Conservation (phyloP, 495 filamentous ascomycete genomes). For the Tuber melanosporum region DNA sequence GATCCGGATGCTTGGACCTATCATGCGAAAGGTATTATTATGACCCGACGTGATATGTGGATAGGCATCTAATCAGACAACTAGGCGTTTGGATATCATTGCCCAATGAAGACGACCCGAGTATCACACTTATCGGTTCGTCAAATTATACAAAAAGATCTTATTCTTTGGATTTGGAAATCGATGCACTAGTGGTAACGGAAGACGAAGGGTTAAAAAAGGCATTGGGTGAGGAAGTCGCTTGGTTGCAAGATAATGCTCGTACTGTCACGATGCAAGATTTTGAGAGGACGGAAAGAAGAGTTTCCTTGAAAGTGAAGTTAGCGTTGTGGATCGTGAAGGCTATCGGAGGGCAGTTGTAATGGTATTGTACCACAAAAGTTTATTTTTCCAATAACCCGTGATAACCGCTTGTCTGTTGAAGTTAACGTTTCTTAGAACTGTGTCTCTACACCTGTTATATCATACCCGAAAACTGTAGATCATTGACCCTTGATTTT, state of each 20-base stretch:
- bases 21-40: conserved; percentile 68
- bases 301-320: conserved; percentile 76
- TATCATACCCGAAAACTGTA: not conserved
- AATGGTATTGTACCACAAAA: not conserved
- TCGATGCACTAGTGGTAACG: conserved; percentile 77
- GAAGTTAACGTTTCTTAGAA: not conserved
- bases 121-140: conserved; percentile 76
- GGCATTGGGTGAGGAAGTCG: conserved; percentile 67
- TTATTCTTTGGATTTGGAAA: conserved; percentile 85
- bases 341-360: conserved; percentile 34
- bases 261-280: conserved; percentile 61
- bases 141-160: conserved; percentile 95
- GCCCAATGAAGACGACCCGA: conserved; percentile 54
- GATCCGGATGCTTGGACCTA: conserved; percentile 89
- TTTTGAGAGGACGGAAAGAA: conserved; percentile 68
- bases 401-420: not conserved
- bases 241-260: conserved; percentile 69
- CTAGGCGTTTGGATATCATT: conserved; percentile 76
- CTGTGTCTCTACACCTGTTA: not conserved
- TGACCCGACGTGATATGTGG: not conserved
- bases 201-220: conserved; percentile 64
- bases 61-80: not conserved
- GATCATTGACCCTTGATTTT: not conserved
- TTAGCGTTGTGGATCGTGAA: conserved; percentile 75
- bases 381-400: not conserved